These are phyloP conservation scores for Paraphaeosphaeria sporulosa DNA, from an alignment of 2,329 filamentous ascomycete genomes.

Conservation along the genomic window DNA sequence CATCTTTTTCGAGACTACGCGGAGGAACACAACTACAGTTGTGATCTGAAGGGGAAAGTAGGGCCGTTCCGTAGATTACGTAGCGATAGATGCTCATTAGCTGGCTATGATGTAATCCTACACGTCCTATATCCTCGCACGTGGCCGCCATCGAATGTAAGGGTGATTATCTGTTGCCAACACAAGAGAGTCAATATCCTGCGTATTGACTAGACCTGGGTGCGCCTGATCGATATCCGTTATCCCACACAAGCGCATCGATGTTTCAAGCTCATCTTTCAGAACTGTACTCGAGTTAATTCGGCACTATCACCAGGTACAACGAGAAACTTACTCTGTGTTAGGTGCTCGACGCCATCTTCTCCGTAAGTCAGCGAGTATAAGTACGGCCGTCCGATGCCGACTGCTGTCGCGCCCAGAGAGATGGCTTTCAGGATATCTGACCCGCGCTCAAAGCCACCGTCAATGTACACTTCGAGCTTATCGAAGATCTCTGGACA, in stretches of 20 bases:
- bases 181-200: constrained; percentile 27
- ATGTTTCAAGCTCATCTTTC: constrained; percentile 29
- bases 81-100: background rate
- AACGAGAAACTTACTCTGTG: constrained; percentile 20
- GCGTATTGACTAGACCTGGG: constrained; percentile 63
- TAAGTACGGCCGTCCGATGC: constrained; percentile 68
- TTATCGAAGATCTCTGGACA: constrained; percentile 67
- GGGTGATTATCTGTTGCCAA: background rate
- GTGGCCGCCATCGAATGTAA: background rate
- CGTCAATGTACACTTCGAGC: constrained; percentile 70
- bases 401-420: constrained; percentile 68
- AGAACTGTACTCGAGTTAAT: constrained; percentile 15
- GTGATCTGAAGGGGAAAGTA: too few species aligned
- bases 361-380: constrained; percentile 68
- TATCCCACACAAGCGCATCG: constrained; percentile 69
- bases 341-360: constrained; percentile 54
- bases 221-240: constrained; percentile 65
- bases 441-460: constrained; percentile 69
- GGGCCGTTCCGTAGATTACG: too few species aligned
- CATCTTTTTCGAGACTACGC: too few species aligned
- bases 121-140: background rate
- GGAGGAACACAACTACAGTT: background rate
- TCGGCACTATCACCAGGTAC: background rate
- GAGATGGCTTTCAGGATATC: constrained; percentile 74
- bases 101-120: background rate